A percentile compares a stretch with the other conserved stretches of the same genome.
Conservation (phyloP, 2,329 filamentous ascomycete species). For the Pseudogymnoascus sp. region DNA sequence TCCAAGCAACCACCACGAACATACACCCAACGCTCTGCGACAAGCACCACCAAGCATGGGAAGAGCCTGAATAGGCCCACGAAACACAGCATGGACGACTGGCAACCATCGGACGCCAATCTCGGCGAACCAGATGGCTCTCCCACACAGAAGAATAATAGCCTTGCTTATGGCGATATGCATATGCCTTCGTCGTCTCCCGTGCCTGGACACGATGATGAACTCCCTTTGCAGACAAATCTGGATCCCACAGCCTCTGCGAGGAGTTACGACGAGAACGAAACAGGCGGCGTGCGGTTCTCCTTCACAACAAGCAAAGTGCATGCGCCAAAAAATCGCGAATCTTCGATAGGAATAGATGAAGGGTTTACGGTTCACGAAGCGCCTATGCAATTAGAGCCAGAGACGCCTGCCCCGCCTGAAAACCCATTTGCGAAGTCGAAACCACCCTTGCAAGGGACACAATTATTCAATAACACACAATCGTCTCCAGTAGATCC, state of each 20-base stretch:
- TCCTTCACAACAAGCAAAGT: constrained; percentile 3
- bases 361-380: background rate
- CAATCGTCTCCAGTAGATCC: constrained; percentile 2
- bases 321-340: background rate
- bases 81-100: background rate
- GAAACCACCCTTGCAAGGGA: background rate
- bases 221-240: background rate
- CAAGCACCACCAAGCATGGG: background rate
- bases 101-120: background rate
- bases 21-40: background rate
- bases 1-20: background rate
- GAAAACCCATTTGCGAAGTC: constrained; percentile 7
- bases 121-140: background rate
- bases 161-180: background rate
- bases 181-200: background rate
- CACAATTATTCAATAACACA: background rate
- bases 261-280: constrained; percentile 4
- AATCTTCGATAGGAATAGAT: constrained; percentile 4
- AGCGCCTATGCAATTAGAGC: background rate
- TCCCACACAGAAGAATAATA: constrained; percentile 3
- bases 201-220: background rate
- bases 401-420: constrained; percentile 1
- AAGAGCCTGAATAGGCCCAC: background rate
- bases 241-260: background rate
- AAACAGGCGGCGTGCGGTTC: background rate